A percentile compares a stretch with the other conserved stretches of the same genome.
phyloP scores from a whole-genome alignment of 1,284 basidiomycete genomes.

The Microbotryum intermedium region DNA sequence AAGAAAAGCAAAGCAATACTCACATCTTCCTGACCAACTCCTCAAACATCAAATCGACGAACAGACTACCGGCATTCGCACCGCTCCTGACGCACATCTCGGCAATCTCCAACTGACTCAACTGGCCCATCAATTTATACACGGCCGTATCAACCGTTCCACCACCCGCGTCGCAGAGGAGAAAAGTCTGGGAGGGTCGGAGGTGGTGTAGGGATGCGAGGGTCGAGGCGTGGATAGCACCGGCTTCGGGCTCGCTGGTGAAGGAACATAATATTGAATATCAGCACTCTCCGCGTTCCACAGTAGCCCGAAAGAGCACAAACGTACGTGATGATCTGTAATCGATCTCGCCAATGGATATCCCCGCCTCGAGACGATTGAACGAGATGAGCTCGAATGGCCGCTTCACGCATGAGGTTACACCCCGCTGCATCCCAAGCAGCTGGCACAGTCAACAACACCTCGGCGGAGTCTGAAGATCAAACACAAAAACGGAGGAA shows the following conservation, averaged over 20 bases:
- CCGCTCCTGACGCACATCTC: constrained; percentile 73
- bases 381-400: constrained; percentile 65
- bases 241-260: constrained; percentile 64
- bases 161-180: constrained; percentile 71
- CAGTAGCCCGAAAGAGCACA: neutral
- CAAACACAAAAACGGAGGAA: neutral
- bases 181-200: constrained; percentile 65
- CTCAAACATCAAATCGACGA: constrained; percentile 69
- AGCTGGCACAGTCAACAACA: constrained; percentile 71
- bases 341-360: constrained; percentile 59
- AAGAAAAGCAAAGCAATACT: constrained; percentile 35
- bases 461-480: constrained; percentile 58
- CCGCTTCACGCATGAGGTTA: constrained; percentile 69
- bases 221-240: constrained; percentile 70
- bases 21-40: constrained; percentile 58
- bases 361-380: constrained; percentile 62
- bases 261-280: neutral
- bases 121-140: constrained; percentile 68
- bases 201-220: constrained; percentile 65
- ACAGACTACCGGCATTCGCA: constrained; percentile 69
- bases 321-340: constrained; percentile 62
- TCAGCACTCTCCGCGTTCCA: neutral
- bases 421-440: constrained; percentile 75
- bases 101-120: constrained; percentile 66
- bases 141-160: constrained; percentile 65